Evolutionary conservation across 192 early-diverging fungal genomes (phyloP).

Genomic region (Rhizoclosmatium sp.): DNA sequence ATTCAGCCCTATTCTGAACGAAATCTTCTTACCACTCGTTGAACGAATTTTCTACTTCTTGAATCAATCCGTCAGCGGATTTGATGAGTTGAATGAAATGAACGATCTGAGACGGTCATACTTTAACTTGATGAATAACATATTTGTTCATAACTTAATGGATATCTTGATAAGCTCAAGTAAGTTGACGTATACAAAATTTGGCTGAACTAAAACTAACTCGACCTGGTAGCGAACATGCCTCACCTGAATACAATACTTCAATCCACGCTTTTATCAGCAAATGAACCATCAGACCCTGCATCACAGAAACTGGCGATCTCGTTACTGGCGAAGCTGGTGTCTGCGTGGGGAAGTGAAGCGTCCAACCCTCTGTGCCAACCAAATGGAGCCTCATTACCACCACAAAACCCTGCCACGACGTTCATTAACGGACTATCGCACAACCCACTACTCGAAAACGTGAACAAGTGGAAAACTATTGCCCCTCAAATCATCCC

Average conservation of each 20-base stretch:
- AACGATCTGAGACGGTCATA: slow-evolving; percentile 84
- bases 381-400: not conserved
- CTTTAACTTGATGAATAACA: slow-evolving; percentile 75
- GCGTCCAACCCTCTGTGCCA: slow-evolving; percentile 15
- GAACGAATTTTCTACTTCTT: slow-evolving; percentile 86
- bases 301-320: slow-evolving; percentile 72
- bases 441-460: slow-evolving; percentile 5
- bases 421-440: slow-evolving; percentile 28
- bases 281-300: slow-evolving; percentile 68
- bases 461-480: slow-evolving; percentile 22
- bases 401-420: slow-evolving; percentile 19
- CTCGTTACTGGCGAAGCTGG: slow-evolving; percentile 71
- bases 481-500: not conserved
- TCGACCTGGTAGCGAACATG: slow-evolving; percentile 59
- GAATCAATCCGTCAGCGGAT: slow-evolving; percentile 83
- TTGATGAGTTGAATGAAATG: slow-evolving; percentile 83
- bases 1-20: slow-evolving; percentile 73
- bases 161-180: slow-evolving; percentile 75
- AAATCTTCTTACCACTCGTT: slow-evolving; percentile 80
- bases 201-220: not conserved
- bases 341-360: slow-evolving; percentile 67
- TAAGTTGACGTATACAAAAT: slow-evolving; percentile 45
- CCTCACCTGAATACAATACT: slow-evolving; percentile 67
- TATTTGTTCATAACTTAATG: slow-evolving; percentile 85
- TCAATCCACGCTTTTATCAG: slow-evolving; percentile 72